These are phyloP conservation scores for Sclerotinia minor DNA, from an alignment of 2,329 filamentous ascomycete species.

Conservation along the genomic window DNA sequence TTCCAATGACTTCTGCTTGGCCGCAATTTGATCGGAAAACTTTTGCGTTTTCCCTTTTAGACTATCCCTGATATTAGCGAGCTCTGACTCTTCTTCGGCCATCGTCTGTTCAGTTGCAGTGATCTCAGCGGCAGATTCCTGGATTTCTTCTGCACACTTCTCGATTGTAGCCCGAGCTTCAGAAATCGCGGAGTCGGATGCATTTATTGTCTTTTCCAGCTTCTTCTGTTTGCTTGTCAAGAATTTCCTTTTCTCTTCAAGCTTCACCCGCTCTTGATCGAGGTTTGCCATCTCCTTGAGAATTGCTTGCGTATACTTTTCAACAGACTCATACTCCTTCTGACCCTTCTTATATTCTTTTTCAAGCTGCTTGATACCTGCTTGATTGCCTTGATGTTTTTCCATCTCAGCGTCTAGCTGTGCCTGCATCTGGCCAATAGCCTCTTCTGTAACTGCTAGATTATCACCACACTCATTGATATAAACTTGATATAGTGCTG, in stretches of 20 bases:
- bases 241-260: conserved; percentile 97
- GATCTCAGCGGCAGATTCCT: conserved; percentile 73
- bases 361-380: conserved; percentile 85
- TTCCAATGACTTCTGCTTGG: conserved; percentile 90
- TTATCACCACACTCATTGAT: conserved; percentile 88
- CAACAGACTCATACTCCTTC: conserved; percentile 79
- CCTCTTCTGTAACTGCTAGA: conserved; percentile 82
- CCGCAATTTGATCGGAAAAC: conserved; percentile 87
- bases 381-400: conserved; percentile 86
- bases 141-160: conserved; percentile 76
- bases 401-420: conserved; percentile 84
- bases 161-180: conserved; percentile 78
- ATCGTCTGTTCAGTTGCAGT: conserved; percentile 73
- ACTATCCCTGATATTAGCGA: conserved; percentile 78
- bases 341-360: conserved; percentile 79
- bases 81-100: conserved; percentile 76
- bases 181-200: conserved; percentile 69
- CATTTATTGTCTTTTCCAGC: conserved; percentile 81
- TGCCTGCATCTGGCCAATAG: conserved; percentile 85
- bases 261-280: conserved; percentile 95
- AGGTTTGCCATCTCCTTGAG: conserved; percentile 88
- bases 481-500: conserved; percentile 88
- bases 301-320: conserved; percentile 76
- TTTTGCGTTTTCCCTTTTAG: conserved; percentile 95
- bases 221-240: conserved; percentile 89